A percentile compares a stretch with the other conserved stretches of the same genome.
Evolutionary conservation across 2,329 filamentous ascomycete genomes (phyloP).

Genomic region (Aspergillus versicolor): DNA sequence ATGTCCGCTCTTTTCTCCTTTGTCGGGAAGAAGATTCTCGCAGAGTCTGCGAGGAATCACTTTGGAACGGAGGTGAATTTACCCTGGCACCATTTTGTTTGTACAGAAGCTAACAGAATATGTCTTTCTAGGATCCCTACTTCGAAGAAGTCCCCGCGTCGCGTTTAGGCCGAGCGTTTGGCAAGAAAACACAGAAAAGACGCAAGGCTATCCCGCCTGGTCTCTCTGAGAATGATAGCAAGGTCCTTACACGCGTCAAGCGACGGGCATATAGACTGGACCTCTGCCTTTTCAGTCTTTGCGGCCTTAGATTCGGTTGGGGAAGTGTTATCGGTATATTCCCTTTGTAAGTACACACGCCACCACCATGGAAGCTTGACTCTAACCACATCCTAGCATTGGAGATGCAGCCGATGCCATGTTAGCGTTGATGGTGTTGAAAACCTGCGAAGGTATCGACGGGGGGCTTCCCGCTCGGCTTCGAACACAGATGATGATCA

Average conservation of each 20-base stretch:
- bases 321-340: slow-evolving; percentile 79
- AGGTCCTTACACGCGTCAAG: slow-evolving; percentile 82
- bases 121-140: slow-evolving; percentile 71
- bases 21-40: slow-evolving; percentile 36
- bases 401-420: slow-evolving; percentile 74
- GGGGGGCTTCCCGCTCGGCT: slow-evolving; percentile 65
- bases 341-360: slow-evolving; percentile 67
- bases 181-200: slow-evolving; percentile 74
- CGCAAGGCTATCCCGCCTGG: slow-evolving; percentile 83
- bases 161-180: slow-evolving; percentile 62
- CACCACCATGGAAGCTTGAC: background rate
- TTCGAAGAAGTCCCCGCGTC: slow-evolving; percentile 80
- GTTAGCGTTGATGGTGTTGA: slow-evolving; percentile 73
- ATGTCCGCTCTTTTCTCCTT: slow-evolving; percentile 32
- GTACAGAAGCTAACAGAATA: background rate
- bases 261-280: slow-evolving; percentile 82
- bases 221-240: slow-evolving; percentile 76
- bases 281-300: slow-evolving; percentile 76
- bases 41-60: slow-evolving; percentile 40
- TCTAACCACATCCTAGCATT: slow-evolving; percentile 47
- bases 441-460: slow-evolving; percentile 70
- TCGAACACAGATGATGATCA: slow-evolving; percentile 72
- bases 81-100: background rate
- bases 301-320: slow-evolving; percentile 86
- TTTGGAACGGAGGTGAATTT: slow-evolving; percentile 42